Evolutionary conservation across 163 green algal species (phyloP), one percentile per base, ranked within the genome.

Genomic region (Botryococcus braunii): DNA sequence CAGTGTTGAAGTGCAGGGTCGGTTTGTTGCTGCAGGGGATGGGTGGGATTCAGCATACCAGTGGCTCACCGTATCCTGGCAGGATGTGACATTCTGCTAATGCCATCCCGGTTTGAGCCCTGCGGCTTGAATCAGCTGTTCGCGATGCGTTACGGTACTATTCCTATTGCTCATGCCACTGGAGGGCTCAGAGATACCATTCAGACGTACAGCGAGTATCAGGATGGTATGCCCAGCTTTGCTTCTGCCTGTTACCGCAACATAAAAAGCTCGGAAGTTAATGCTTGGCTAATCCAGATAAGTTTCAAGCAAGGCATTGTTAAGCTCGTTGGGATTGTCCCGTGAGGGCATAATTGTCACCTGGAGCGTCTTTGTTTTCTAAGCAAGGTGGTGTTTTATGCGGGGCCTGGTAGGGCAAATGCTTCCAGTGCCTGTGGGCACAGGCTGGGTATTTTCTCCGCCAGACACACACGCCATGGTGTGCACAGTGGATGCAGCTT

Each of bases 61-160:
- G 76, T 95, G 31, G 81, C 87, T 9, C 91, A 96, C 79, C 79
- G 86, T 36, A 91, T 95, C 56, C 86, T 92, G 13, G 91, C 90
- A 0, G 90, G 75, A 5, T 80, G 71, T 41, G 91, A 97, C 82
- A 89, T 95, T 13, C 72, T 96, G 66, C 80, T 97, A 47, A 95
- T 96, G 88, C 89, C 89, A 2, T 88, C 69, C 4, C 72, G 78
- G 38, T 88, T 86, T 75, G 85, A 95, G 85, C 86, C 86, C 2
- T 96, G 86, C 70, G 88, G 86, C 0, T 72, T 91, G 11, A 93
- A 93, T 69, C 85, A 91, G 82, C 83, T 98, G 62, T 97, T 97
- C 62, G 89, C 92, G 27, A 96, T 97, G 90, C 79, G 80, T 0
- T 95, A 95, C 68, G 88, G 88, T 36, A 93, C 90, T 0, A 78